These are phyloP conservation scores for Taxillus chinensis DNA, from an alignment of 164 flowering plant genomes.

Conservation along the genomic window DNA sequence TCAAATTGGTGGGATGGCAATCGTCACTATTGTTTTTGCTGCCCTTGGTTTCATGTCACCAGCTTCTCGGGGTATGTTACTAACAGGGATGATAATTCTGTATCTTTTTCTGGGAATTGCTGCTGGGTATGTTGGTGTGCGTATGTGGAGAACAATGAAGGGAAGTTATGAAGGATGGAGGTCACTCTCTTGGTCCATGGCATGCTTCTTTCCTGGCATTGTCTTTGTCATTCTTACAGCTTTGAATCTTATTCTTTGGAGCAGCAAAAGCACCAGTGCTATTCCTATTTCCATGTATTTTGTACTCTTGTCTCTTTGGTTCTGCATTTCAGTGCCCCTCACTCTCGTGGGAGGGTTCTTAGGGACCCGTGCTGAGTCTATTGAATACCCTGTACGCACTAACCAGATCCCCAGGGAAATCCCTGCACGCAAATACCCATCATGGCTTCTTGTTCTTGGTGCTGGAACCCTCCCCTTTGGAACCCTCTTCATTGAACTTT, in stretches of 20 bases:
- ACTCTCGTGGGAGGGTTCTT: neutral
- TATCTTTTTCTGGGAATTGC: neutral
- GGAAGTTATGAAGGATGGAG: neutral
- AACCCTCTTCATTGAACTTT: neutral
- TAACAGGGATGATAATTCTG: neutral
- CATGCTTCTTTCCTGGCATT: neutral
- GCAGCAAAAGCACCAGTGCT: neutral
- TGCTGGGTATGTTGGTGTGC: neutral
- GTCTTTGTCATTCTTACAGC: neutral
- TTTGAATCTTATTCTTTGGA: neutral
- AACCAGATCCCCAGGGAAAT: neutral
- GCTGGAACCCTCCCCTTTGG: neutral
- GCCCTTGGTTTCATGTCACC: neutral
- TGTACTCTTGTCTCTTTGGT: neutral
- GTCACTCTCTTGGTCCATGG: neutral
- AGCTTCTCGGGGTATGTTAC: neutral
- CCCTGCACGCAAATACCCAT: neutral
- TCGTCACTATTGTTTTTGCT: neutral
- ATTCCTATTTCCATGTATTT: neutral
- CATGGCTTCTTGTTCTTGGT: neutral
- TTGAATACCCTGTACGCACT: neutral
- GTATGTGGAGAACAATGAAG: neutral
- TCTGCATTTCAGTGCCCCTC: slow-evolving; percentile 1
- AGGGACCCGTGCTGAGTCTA: neutral
- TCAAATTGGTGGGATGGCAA: neutral